Base-by-base conservation (phyloP, 2,329 filamentous ascomycete species). In the Alternaria longipes region DNA sequence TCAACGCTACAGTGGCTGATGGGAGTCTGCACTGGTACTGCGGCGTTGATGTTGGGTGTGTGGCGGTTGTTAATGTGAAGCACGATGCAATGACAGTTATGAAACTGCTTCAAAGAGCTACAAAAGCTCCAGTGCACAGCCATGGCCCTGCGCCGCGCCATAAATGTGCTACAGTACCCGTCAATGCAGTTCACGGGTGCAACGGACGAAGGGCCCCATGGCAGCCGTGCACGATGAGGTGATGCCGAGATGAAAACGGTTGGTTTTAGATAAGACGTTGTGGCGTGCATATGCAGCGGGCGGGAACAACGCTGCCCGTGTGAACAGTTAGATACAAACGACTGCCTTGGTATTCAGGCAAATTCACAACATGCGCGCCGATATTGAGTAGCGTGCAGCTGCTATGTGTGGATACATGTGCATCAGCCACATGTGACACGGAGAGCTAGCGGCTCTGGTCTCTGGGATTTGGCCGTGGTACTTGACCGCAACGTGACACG, bases 1-100 rank as follows among this genome's bases (percentile, higher is more conserved):
- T 93, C 93, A 76, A 98, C 95, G 36, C 81, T 99, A 78, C 95
- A 99, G 84, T 99, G 95, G 95, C 83, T 99, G 69, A 97, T 98
- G 90, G 87, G 87, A 77, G 87, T 90, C 38, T 89, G 87, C 74
- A 89, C 87, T 47, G 87, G 87, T 80, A 89, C 87, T 32, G 87
- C 87, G 49, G 87, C 87, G 63, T 80, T 90, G 67, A 88, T 90
- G 81, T 79, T 90, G 61, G 87, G 87, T 87, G 87, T 87, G 69
- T 90, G 87, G 87, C 83, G 87, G 71, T 79, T 90, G 74, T 82
- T 90, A 71, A 89, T 89, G 86, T 90, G 74, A 80, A 60, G 68
- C 54, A 55, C 41, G 51, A 45, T 22, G 51, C 6, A 38, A 54
- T 38, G 41, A 34, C 32, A 44, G 36, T 50, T 41, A 44, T 46